Base-by-base conservation (phyloP, 306 rosid genomes). In the Rosa chinensis region DNA sequence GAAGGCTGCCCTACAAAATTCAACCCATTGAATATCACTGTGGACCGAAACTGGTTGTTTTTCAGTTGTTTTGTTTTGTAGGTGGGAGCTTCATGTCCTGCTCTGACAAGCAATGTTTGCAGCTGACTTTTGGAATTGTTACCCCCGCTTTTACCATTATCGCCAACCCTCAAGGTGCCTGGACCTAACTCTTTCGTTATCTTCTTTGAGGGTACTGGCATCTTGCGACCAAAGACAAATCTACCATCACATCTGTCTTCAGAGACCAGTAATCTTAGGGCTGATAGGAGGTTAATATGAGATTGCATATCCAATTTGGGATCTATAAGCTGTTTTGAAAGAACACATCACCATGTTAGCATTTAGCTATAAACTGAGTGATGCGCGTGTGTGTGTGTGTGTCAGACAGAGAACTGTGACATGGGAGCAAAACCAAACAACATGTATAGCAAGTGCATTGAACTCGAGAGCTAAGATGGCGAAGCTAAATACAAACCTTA, bases 1-100 rank as follows among this genome's bases (percentile, higher is more conserved):
- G 89, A 84, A 64, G 94, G 91, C 82, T 85, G 85, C 72, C 99
- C 97, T 8, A 53, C 85, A 84, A 96, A 91, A 75, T 93, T 76
- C 85, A 93, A 86, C 76, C 98, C 99, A 17, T 93, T 96, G 87
- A 96, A 93, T 49, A 85, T 83, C 81, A 96, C 96, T 5, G 94
- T 91, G 61, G 98, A 88, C 32, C 91, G 83, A 82, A 90, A 96
- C 82, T 88, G 94, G 78, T 86, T 87, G 89, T 87, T 91, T 79
- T 77, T 88, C 86, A 90, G 79, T 77, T 83, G 92, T 49, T 28
- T 92, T 62, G 99, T 89, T 78, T 95, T 85, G 90, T 95, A 95
- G 76, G 89, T 88, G 75, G 99, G 97, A 23, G 84, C 17, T 21
- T 82, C 87, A 81, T 93, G 99, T 75, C 99, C 96, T 43, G 91